Base-by-base conservation (phyloP, 1,284 basidiomycete species). In the Ganoderma sp. region DNA sequence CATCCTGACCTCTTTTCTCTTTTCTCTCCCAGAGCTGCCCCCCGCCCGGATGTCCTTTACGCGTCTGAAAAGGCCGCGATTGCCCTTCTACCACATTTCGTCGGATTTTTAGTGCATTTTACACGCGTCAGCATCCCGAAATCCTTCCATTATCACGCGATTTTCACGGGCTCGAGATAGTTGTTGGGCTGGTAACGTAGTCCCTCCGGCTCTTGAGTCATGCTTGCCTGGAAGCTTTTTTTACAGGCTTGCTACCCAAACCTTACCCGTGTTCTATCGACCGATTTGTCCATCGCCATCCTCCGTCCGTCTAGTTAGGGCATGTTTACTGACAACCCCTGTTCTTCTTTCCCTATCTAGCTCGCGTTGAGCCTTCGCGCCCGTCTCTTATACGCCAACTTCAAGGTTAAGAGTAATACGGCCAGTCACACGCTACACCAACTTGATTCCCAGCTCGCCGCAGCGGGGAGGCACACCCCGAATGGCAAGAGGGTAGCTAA, bases 301-400 rank as follows among this genome's bases (percentile, higher is more conserved):
- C 39, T 43, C 15, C 12, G 39, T 39, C 22, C 39, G 34, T 22
- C 58, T 60, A 9, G 22, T 12, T 8, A 60, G 22, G 39, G 58
- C 15, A 22, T 25, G 22, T 41, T 60, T 5, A 25, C 80, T 81
- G 68, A 78, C 80, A 71, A 78, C 80, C 81, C 80, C 83, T 82
- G 76, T 80, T 78, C 71, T 73, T 79, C 64, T 64, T 54, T 67
- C 69, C 67, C 74, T 65, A 60, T 60, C 41, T 75, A 94, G 92
- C 87, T 94, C 54, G 91, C 92, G 75, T 90, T 90, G 77, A 88
- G 86, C 66, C 84, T 93, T 64, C 88, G 92, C 71, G 85, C 91
- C 73, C 88, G 91, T 70, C 86, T 94, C 61, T 86, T 90, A 0
- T 92, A 93, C 79, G 92, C 92, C 42, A 89, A 89, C 2, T 93